These are phyloP conservation scores for Sorghum bicolor DNA, from an alignment of 176 grass and related monocot species.

Conservation along the genomic window DNA sequence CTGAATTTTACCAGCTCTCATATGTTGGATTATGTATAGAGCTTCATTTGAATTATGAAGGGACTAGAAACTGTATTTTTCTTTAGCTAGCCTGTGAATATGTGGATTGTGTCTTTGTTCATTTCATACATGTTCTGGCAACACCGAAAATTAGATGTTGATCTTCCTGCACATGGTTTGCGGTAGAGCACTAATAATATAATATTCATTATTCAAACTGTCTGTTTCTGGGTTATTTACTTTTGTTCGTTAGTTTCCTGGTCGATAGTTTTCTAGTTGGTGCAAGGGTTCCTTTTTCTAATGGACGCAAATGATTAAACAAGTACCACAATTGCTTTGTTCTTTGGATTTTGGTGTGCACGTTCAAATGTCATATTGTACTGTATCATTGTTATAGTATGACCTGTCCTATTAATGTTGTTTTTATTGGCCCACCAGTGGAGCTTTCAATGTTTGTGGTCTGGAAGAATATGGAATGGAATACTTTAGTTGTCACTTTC, in stretches of 20 bases:
- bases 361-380: background rate
- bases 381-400: background rate
- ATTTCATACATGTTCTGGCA: background rate
- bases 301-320: background rate
- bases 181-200: background rate
- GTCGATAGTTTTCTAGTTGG: conserved; percentile 4
- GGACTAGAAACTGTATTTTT: background rate
- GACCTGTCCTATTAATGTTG: background rate
- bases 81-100: background rate
- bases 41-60: background rate
- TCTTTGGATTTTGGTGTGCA: background rate
- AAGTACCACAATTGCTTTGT: background rate
- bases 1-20: background rate
- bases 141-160: background rate
- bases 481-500: conserved; percentile 24
- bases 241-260: conserved; percentile 24
- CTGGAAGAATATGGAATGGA: conserved; percentile 5
- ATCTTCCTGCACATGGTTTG: background rate
- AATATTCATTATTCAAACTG: background rate
- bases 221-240: background rate
- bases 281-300: background rate
- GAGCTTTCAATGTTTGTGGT: conserved; percentile 12
- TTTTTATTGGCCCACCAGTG: background rate
- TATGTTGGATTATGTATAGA: background rate
- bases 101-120: background rate